These are phyloP conservation scores for Diutina ranongensis DNA, from an alignment of 1,139 yeast genomes.

Conservation along the genomic window DNA sequence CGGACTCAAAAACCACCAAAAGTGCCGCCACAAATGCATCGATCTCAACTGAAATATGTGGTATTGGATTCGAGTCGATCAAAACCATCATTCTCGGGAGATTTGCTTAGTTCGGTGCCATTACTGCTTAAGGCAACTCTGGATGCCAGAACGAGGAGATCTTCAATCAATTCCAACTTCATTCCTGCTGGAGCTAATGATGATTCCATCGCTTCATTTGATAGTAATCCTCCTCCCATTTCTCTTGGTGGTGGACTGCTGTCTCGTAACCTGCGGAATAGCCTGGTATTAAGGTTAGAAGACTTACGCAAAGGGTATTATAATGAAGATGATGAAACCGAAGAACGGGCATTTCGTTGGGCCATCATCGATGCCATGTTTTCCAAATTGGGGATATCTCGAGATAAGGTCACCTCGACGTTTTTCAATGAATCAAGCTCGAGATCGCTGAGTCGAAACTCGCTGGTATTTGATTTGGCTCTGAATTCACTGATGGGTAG, in stretches of 20 bases:
- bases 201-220: background rate
- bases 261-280: background rate
- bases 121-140: conserved; percentile 14
- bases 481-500: background rate
- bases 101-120: conserved; percentile 73
- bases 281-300: background rate
- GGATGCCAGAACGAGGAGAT: background rate
- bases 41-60: conserved; percentile 45
- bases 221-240: background rate
- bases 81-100: conserved; percentile 67
- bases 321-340: conserved; percentile 64
- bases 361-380: conserved; percentile 74
- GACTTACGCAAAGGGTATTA: conserved; percentile 15
- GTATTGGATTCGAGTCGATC: conserved; percentile 43
- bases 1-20: conserved; percentile 7
- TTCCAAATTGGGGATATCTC: conserved; percentile 56
- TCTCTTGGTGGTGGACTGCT: background rate
- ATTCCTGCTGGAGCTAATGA: background rate
- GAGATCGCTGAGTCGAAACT: conserved; percentile 2
- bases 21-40: conserved; percentile 9
- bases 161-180: background rate
- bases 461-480: conserved; percentile 5
- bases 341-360: conserved; percentile 55
- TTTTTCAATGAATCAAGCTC: background rate
- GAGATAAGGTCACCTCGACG: conserved; percentile 10